These are phyloP conservation scores for Cytospora chrysosperma DNA, from an alignment of 2,329 filamentous ascomycete genomes.

Conservation along the genomic window DNA sequence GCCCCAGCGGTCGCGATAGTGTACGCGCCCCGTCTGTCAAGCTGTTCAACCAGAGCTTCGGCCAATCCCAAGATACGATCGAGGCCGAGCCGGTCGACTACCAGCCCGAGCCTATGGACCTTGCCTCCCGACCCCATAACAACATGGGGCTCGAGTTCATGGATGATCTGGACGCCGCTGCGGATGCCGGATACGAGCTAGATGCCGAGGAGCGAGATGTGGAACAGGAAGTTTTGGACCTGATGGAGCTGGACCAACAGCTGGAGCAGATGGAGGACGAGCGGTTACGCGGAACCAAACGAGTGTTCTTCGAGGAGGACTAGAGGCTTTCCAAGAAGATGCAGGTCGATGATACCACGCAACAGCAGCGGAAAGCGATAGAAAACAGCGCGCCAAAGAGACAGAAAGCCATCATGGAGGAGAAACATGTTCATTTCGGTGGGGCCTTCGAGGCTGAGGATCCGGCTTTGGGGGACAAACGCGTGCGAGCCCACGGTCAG, in stretches of 20 bases:
- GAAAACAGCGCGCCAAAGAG: background rate
- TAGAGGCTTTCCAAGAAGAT: conserved; percentile 26
- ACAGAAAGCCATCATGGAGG: background rate
- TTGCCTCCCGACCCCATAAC: conserved; percentile 27
- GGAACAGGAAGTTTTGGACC: conserved; percentile 62
- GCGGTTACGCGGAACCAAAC: conserved; percentile 48
- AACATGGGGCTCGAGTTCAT: conserved; percentile 47
- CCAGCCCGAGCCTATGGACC: conserved; percentile 1
- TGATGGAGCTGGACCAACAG: conserved; percentile 64
- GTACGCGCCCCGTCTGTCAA: conserved; percentile 29
- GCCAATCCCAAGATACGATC: conserved; percentile 12
- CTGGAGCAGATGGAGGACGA: conserved; percentile 55
- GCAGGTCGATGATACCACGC: conserved; percentile 21
- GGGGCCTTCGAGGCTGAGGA: background rate
- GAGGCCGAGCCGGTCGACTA: conserved; percentile 8
- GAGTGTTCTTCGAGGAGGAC: conserved; percentile 51
- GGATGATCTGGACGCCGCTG: conserved; percentile 51
- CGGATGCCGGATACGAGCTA: conserved; percentile 50
- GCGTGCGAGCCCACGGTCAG: background rate
- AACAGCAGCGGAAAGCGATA: background rate
- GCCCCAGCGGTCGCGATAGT: conserved; percentile 38
- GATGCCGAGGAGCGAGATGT: conserved; percentile 50
- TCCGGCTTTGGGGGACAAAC: background rate
- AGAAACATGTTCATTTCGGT: background rate
- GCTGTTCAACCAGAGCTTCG: conserved; percentile 15